Evolutionary conservation across 2,329 filamentous ascomycete genomes (phyloP), one percentile per base, ranked within the genome.

Genomic region (Aspergillus sp.): DNA sequence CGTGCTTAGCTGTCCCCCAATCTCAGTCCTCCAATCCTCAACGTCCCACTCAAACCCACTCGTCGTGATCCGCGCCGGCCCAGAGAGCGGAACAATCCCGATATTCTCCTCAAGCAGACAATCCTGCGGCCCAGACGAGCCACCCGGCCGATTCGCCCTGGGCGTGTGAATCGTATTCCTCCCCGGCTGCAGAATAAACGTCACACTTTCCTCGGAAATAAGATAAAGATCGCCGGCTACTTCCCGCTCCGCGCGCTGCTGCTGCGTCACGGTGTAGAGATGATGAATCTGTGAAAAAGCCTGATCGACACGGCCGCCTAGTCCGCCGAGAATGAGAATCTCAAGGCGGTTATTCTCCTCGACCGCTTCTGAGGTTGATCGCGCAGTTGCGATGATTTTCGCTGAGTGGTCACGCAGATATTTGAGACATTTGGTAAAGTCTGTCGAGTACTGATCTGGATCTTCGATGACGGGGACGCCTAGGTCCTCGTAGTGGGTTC

Each of bases 1-100:
- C 45, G 88, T 91, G 62, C 86, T 90, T 46, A 91, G 60, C 52
- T 78, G 76, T 0, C 82, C 83, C 6, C 86, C 86, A 61, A 93
- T 86, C 57, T 79, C 74, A 1, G 86, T 95, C 52, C 78, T 69
- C 90, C 91, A 95, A 47, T 88, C 73, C 46, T 75, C 62, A 1
- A 98, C 87, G 67, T 98, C 90, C 93, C 93, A 98, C 62, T 95
- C 84, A 13, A 97, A 72, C 0, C 93, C 93, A 10, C 73, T 69
- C 0, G 88, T 94, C 6, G 82, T 85, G 55, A 98, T 89, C n/a
- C 76, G 66, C 37, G 87, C 85, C 3, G 83, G 80, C n/a, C 84
- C 87, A 44, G 83, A 85, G 19, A 97, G 70, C 0, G 93, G 93
- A 33, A 98, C 73, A 50, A 98, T 87, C 7, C 93, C 93, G 28